Percentiles rank a stretch among this genome's conserved stretches.
Conservation (phyloP, 768 basidiomycete species). For the Punctularia strigosozonata region DNA sequence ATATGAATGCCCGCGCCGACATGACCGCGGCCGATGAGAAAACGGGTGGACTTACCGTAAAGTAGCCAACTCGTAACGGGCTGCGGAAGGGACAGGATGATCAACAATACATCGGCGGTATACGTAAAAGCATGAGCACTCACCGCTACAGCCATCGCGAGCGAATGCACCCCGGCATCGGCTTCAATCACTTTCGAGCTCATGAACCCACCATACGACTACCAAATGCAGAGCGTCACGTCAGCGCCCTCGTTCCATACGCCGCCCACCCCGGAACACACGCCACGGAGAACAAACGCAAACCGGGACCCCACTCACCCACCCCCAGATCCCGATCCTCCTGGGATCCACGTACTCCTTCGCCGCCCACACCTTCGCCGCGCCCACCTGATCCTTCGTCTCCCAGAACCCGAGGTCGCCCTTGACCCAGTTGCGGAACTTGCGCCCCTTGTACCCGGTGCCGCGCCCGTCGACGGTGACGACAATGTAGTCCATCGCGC, state of each 20-base stretch:
- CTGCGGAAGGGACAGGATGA: constrained; percentile 19
- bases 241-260: background rate
- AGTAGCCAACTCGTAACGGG: constrained; percentile 84
- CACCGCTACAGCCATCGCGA: constrained; percentile 88
- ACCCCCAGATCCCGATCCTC: constrained; percentile 95
- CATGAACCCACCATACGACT: constrained; percentile 98
- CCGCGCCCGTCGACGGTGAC: constrained; percentile 90
- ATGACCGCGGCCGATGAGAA: too few species aligned
- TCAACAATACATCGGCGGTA: background rate
- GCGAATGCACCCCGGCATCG: constrained; percentile 76
- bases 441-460: constrained; percentile 83
- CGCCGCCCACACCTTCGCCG: constrained; percentile 75
- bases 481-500: constrained; percentile 71
- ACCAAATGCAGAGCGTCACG: constrained; percentile 3
- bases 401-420: constrained; percentile 85
- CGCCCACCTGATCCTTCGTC: constrained; percentile 80
- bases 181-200: constrained; percentile 88
- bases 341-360: constrained; percentile 82
- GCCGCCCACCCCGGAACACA: background rate
- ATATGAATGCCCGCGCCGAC: background rate
- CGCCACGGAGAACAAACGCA: background rate
- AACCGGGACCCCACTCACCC: constrained; percentile 44
- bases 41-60: constrained; percentile 42
- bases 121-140: constrained; percentile 16
- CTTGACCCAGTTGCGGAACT: constrained; percentile 78